Base-by-base conservation (phyloP, 1,284 basidiomycete species). In the Abortiporus biennis region DNA sequence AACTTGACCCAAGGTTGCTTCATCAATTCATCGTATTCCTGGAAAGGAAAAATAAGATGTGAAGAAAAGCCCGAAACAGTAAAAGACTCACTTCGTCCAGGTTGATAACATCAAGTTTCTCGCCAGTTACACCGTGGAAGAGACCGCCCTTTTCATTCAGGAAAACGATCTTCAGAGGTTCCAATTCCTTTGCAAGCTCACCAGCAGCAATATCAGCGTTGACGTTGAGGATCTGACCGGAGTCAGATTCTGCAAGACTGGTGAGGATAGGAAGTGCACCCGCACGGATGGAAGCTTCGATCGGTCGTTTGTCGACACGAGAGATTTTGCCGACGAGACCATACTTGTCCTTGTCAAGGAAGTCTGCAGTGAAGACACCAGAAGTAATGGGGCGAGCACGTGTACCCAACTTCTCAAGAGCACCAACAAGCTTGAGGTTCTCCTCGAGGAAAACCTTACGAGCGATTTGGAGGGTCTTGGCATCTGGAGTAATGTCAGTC, bases 1-100 rank as follows among this genome's bases (percentile, higher is more conserved):
- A 85, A 98, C 67, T 97, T 97, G 68, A 99, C 95, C 95, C 96
- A 99, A n/a, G 93, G 80, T 69, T 98, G 86, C 63, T 94, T 96
- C 93, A 99, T 92, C 47, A 99, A 79, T 31, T 78, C 78, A 53
- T 96, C 91, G 66, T 97, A 99, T 71, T 99, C 95, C 86, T 91
- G 54, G 11, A 27, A 37, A 19, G 47, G n/a, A n/a, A n/a, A n/a
- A n/a, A n/a, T n/a, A n/a, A n/a, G n/a, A n/a, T n/a, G n/a, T n/a
- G n/a, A n/a, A n/a, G n/a, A n/a, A n/a, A n/a, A n/a, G n/a, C n/a
- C n/a, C n/a, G n/a, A n/a, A n/a, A n/a, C 40, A 33, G 15, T 6
- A 8, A 23, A 20, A 33, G 6, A 59, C 69, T 40, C 51, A 87
- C 89, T 76, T 99, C 95, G 62, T 99, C 95, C 43, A 99, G 71